phyloP scores from a whole-genome alignment of 2,329 filamentous ascomycete species.

The Alternaria arborescens region DNA sequence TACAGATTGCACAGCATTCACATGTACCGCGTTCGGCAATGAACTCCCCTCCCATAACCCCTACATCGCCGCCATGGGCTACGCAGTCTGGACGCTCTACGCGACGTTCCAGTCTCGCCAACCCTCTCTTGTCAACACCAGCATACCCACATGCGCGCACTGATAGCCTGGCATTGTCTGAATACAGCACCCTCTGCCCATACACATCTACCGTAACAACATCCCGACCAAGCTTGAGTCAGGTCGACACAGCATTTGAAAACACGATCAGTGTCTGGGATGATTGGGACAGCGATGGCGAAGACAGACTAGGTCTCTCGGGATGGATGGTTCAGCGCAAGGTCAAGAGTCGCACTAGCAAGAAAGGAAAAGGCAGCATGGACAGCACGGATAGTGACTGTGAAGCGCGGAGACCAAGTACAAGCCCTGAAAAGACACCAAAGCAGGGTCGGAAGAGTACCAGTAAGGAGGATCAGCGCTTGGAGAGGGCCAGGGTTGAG shows the following conservation, averaged over 20 bases:
- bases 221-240: conserved; percentile 27
- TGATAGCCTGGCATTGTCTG: conserved; percentile 39
- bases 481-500: conserved; percentile 9
- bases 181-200: conserved; percentile 37
- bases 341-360: conserved; percentile 14
- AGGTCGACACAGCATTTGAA: conserved; percentile 37
- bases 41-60: conserved; percentile 27
- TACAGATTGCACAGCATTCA: conserved; percentile 37
- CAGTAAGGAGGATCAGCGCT: conserved; percentile 16
- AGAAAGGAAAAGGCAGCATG: conserved; percentile 23
- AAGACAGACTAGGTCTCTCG: conserved; percentile 40
- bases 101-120: conserved; percentile 36
- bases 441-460: conserved; percentile 1
- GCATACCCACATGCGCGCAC: conserved; percentile 30
- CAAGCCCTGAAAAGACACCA: not conserved
- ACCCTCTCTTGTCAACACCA: conserved; percentile 30
- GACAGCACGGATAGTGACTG: conserved; percentile 22
- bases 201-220: conserved; percentile 27
- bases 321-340: conserved; percentile 32
- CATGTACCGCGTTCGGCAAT: conserved; percentile 13
- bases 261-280: conserved; percentile 49
- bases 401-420: conserved; percentile 7
- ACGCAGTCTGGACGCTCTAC: conserved; percentile 31
- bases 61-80: conserved; percentile 36
- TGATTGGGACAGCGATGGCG: conserved; percentile 46